A percentile compares a stretch with the other conserved stretches of the same genome.
Conservation (phyloP, 1,284 basidiomycete species). For the Leccinum fallax region DNA sequence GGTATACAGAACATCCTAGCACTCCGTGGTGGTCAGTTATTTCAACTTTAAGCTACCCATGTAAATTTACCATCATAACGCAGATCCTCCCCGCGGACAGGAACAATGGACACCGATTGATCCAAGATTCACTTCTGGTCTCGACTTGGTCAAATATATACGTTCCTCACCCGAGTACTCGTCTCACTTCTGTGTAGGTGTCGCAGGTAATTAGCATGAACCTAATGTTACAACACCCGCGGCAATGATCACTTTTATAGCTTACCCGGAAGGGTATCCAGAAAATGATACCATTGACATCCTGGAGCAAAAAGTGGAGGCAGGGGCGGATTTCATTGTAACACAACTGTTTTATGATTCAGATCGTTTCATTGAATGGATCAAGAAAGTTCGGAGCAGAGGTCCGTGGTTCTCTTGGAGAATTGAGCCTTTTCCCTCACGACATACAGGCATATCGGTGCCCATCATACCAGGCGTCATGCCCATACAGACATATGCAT, state of each 20-base stretch:
- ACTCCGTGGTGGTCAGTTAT: conserved; percentile 75
- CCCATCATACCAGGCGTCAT: conserved; percentile 97
- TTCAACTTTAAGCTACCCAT: neutral
- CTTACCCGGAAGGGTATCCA: conserved; percentile 92
- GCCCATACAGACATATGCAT: conserved; percentile 97
- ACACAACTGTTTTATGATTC: conserved; percentile 98
- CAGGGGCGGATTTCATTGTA: conserved; percentile 94
- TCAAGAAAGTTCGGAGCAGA: conserved; percentile 66
- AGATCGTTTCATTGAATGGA: conserved; percentile 82
- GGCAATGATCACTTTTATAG: conserved; percentile 39
- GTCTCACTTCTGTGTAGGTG: conserved; percentile 89
- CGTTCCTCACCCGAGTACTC: conserved; percentile 78
- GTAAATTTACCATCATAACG: conserved; percentile 2
- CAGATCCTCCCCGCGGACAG: conserved; percentile 90
- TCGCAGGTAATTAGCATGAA: conserved; percentile 61
- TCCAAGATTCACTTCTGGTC: conserved; percentile 83
- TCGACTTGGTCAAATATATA: conserved; percentile 92
- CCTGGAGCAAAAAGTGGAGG: conserved; percentile 90
- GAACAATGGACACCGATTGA: conserved; percentile 92
- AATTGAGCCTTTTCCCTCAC: conserved; percentile 11
- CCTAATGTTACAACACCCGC: neutral
- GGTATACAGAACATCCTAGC: conserved; percentile 94
- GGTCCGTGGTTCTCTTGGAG: conserved; percentile 48
- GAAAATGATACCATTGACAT: conserved; percentile 75
- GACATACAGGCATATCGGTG: conserved; percentile 73